phyloP scores from a whole-genome alignment of 495 filamentous ascomycete species.

The Cetradonia linearis region DNA sequence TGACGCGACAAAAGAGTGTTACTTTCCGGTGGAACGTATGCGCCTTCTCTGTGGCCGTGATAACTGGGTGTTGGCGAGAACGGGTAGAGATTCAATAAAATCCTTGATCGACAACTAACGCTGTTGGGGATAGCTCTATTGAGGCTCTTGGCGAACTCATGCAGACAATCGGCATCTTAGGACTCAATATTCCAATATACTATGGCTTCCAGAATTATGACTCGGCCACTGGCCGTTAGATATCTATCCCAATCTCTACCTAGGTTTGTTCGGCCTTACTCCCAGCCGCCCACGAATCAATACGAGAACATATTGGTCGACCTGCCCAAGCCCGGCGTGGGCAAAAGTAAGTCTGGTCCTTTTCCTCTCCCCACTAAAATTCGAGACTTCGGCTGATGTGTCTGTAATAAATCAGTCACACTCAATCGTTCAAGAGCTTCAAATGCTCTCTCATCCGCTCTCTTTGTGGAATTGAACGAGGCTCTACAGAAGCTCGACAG shows the following conservation, averaged over 20 bases:
- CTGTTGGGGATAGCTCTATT: background rate
- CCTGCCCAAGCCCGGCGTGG: slow-evolving; percentile 76
- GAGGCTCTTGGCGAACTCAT: slow-evolving; percentile 5
- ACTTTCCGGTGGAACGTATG: background rate
- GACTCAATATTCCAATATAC: background rate
- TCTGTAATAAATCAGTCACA: slow-evolving; percentile 52
- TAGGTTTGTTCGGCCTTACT: slow-evolving; percentile 45
- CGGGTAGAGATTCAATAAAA: background rate
- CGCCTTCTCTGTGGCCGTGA: background rate
- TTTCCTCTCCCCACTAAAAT: background rate
- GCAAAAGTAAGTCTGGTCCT: slow-evolving; percentile 53
- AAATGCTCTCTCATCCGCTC: slow-evolving; percentile 80
- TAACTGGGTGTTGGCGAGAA: background rate
- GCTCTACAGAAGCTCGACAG: slow-evolving; percentile 64
- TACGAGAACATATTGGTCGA: slow-evolving; percentile 80
- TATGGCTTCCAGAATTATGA: slow-evolving; percentile 19
- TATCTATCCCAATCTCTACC: slow-evolving; percentile 35
- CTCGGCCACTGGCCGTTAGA: slow-evolving; percentile 51
- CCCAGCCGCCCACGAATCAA: slow-evolving; percentile 39
- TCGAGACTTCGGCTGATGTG: slow-evolving; percentile 3
- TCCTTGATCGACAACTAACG: background rate
- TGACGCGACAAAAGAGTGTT: background rate
- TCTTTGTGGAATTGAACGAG: slow-evolving; percentile 81
- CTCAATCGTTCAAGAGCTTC: slow-evolving; percentile 89
- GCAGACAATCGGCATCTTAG: too few relatives aligned